These are phyloP conservation scores for Talaromyces sp. DNA, from an alignment of 2,329 filamentous ascomycete species.

Conservation along the genomic window DNA sequence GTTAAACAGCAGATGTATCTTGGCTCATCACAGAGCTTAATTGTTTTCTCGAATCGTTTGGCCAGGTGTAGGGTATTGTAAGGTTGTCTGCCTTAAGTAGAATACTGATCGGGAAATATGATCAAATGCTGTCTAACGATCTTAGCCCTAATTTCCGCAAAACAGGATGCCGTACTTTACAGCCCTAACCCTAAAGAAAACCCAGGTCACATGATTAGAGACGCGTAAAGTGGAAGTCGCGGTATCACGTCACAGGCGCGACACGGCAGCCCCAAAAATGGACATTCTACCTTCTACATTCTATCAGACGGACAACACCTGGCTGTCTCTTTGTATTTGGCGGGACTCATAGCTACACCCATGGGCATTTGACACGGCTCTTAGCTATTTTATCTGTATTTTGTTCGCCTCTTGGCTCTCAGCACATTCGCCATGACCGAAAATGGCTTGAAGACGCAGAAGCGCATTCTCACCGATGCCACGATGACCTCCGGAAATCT, in stretches of 20 bases:
- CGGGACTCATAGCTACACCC: neutral
- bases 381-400: neutral
- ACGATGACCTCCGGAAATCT: slow-evolving; percentile 63
- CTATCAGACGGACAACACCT: neutral
- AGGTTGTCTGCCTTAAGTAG: neutral
- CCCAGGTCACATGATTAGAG: neutral
- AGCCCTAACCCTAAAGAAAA: neutral
- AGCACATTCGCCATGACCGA: slow-evolving; percentile 36
- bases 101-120: neutral
- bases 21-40: neutral
- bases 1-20: neutral
- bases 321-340: neutral
- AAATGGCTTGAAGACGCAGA: slow-evolving; percentile 55
- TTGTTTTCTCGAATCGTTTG: neutral
- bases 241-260: slow-evolving; percentile 15
- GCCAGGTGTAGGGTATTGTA: neutral
- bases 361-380: neutral
- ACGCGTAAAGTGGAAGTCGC: slow-evolving; percentile 12
- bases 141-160: neutral
- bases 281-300: neutral
- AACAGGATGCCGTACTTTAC: neutral
- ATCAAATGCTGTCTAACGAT: neutral
- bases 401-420: neutral
- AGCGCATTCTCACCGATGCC: slow-evolving; percentile 68
- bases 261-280: neutral